Conservation (phyloP, 2,329 filamentous ascomycete genomes). For the Coleophoma crateriformis region DNA sequence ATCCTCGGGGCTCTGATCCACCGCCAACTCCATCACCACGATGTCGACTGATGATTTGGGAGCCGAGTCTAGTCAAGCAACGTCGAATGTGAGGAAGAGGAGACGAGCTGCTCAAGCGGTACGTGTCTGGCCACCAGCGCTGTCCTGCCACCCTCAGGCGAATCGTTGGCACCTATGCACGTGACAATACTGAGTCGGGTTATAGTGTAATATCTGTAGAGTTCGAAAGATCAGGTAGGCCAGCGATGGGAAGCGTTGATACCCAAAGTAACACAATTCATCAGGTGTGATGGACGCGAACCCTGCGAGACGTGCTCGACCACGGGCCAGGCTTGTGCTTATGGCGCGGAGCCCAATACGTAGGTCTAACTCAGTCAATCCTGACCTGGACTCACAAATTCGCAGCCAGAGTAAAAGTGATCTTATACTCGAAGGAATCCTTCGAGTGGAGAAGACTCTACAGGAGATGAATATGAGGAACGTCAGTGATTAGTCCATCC, state of each 20-base stretch:
- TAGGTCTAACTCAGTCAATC: constrained; percentile 8
- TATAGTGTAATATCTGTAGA: constrained; percentile 41
- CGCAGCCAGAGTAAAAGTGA: constrained; percentile 42
- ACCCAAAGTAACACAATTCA: not conserved
- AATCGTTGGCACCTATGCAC: not conserved
- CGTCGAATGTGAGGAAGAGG: not conserved
- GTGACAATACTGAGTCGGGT: constrained; percentile 1
- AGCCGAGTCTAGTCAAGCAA: not conserved
- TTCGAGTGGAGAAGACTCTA: constrained; percentile 39
- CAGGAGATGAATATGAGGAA: constrained; percentile 32
- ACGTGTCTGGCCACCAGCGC: constrained; percentile 5
- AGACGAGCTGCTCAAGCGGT: constrained; percentile 22
- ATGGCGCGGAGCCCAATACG: constrained; percentile 24
- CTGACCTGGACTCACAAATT: not conserved
- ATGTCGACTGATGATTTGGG: not conserved
- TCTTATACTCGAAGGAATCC: constrained; percentile 42
- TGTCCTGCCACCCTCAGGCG: not conserved
- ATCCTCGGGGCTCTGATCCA: not conserved
- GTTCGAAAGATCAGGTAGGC: constrained; percentile 39
- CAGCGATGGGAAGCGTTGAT: not conserved
- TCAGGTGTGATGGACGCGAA: constrained; percentile 40
- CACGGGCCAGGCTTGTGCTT: constrained; percentile 21
- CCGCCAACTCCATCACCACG: not conserved
- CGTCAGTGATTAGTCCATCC: not conserved
- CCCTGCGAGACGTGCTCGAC: constrained; percentile 30